Conservation (phyloP, 306 rosid species). For the Geum urbanum region DNA sequence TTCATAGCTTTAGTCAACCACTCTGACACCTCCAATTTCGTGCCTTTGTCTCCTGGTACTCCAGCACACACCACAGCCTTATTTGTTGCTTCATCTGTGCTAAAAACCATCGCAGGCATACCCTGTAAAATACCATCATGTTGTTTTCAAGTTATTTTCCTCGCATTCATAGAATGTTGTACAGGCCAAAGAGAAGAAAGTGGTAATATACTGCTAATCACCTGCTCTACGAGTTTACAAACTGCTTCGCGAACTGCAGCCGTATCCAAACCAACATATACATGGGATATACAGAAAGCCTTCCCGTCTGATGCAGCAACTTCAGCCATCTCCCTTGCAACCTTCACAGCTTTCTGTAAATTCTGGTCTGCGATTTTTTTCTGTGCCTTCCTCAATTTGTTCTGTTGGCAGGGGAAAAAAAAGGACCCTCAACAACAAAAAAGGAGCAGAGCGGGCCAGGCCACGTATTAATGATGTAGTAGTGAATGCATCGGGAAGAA, state of each 20-base stretch:
- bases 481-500: slow-evolving; percentile 1
- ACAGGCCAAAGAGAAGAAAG: slow-evolving; percentile 8
- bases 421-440: not conserved
- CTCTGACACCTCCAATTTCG: slow-evolving; percentile 72
- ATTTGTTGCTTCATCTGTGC: slow-evolving; percentile 74
- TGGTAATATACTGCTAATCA: slow-evolving; percentile 21
- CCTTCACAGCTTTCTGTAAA: slow-evolving; percentile 62
- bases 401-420: slow-evolving; percentile 32
- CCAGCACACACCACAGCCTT: slow-evolving; percentile 97
- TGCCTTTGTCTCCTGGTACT: slow-evolving; percentile 60
- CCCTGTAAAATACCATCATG: slow-evolving; percentile 56
- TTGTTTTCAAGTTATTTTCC: slow-evolving; percentile 20
- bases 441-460: too few species aligned
- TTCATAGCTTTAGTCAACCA: slow-evolving; percentile 78
- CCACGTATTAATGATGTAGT: too few species aligned
- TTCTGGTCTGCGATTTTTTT: slow-evolving; percentile 86
- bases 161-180: slow-evolving; percentile 7
- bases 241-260: slow-evolving; percentile 99
- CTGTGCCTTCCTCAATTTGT: slow-evolving; percentile 74
- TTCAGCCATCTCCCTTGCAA: slow-evolving; percentile 66
- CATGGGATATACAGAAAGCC: slow-evolving; percentile 65
- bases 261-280: slow-evolving; percentile 82
- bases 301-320: slow-evolving; percentile 63
- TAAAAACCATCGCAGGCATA: slow-evolving; percentile 81
- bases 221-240: slow-evolving; percentile 70